These are phyloP conservation scores for Sporodiniella umbellata DNA, from an alignment of 371 early-diverging fungal species.

Conservation along the genomic window DNA sequence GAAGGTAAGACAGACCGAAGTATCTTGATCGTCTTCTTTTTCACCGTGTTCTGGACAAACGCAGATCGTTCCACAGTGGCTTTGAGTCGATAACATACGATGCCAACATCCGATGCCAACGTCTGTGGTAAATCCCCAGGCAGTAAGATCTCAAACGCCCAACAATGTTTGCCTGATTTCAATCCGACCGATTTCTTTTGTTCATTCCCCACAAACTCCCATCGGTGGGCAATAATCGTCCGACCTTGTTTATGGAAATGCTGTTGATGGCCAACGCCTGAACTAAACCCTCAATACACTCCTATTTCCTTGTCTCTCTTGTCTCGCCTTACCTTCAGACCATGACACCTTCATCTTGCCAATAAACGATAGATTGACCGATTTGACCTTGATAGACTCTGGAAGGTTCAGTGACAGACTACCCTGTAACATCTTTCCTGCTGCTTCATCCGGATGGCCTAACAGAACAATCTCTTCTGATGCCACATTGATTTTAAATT, in stretches of 20 bases:
- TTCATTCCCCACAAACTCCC: conserved; percentile 18
- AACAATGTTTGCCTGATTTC: conserved; percentile 19
- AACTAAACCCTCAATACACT: neutral
- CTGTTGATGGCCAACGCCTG: conserved; percentile 27
- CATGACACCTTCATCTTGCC: conserved; percentile 34
- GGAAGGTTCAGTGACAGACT: conserved; percentile 9
- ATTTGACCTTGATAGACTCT: conserved; percentile 25
- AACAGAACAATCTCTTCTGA: conserved; percentile 18
- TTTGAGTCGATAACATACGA: conserved; percentile 19
- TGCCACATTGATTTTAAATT: conserved; percentile 22
- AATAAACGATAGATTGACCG: conserved; percentile 17
- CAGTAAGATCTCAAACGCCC: conserved; percentile 27
- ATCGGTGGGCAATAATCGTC: conserved; percentile 18
- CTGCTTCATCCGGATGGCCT: conserved; percentile 23
- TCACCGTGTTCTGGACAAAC: conserved; percentile 21
- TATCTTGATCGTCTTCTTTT: conserved; percentile 15
- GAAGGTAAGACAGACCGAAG: conserved; percentile 20
- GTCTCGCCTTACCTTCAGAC: conserved; percentile 23
- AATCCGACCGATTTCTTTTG: conserved; percentile 15
- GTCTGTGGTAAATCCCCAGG: conserved; percentile 33
- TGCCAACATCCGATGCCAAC: conserved; percentile 23
- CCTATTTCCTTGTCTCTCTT: neutral
- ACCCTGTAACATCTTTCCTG: conserved; percentile 24
- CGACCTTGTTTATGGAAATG: conserved; percentile 28
- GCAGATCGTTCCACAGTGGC: conserved; percentile 21